These are phyloP conservation scores for Nephromyces sp. DNA, from an alignment of 169 alveolate genomes.

Conservation along the genomic window DNA sequence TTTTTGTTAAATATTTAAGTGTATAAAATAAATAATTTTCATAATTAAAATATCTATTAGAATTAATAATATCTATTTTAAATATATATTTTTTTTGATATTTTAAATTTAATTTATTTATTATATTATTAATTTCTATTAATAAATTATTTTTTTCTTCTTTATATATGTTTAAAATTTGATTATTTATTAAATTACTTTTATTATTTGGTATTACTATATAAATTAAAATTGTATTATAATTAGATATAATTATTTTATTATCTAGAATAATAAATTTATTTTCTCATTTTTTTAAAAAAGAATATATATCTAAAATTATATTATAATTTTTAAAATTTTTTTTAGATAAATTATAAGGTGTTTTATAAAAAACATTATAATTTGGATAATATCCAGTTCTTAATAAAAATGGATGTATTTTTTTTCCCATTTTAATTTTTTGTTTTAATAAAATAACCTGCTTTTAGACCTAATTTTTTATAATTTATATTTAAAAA, in stretches of 20 bases:
- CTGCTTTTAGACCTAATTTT: constrained; percentile 9
- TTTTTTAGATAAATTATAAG: neutral
- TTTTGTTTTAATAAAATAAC: constrained; percentile 10
- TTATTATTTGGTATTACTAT: constrained; percentile 1
- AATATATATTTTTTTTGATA: constrained; percentile 21
- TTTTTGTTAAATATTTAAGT: neutral
- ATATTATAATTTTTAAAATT: neutral
- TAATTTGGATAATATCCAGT: neutral
- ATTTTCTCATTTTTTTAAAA: constrained; percentile 13
- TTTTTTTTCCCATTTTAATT: constrained; percentile 27
- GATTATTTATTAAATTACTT: neutral
- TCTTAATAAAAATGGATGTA: constrained; percentile 29
- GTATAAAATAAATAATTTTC: neutral
- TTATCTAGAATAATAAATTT: constrained; percentile 14
- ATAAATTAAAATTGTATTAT: neutral
- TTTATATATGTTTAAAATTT: neutral
- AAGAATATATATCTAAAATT: neutral
- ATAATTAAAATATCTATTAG: neutral
- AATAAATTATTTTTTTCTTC: constrained; percentile 3
- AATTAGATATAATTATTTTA: constrained; percentile 15
- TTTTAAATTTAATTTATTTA: neutral
- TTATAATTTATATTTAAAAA: constrained; percentile 12
- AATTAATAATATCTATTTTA: neutral
- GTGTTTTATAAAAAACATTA: neutral
- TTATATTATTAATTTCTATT: too few relatives aligned